Evolutionary conservation across 768 basidiomycete species (phyloP).

Genomic region (Lentinula lateritia): DNA sequence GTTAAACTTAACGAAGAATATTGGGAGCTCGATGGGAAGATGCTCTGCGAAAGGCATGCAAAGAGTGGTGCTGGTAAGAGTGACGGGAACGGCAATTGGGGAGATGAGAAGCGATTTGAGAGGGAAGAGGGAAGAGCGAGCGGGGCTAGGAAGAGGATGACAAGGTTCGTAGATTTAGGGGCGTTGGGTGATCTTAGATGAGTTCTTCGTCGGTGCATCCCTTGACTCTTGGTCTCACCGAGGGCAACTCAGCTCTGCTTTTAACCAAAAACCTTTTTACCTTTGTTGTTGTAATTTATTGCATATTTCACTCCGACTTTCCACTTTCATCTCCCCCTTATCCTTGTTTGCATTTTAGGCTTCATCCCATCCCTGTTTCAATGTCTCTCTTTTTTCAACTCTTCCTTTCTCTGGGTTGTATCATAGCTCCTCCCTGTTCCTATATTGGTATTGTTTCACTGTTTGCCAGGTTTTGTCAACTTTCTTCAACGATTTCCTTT

Average conservation of each 20-base stretch:
- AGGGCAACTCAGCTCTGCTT: not conserved
- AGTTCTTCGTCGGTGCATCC: not conserved
- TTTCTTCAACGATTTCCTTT: not conserved
- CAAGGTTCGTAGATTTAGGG: constrained; percentile 8
- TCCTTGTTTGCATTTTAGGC: too few relatives aligned
- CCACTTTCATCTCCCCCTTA: too few relatives aligned
- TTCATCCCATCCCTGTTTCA: too few relatives aligned
- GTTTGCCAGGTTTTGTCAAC: too few relatives aligned
- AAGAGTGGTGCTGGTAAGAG: not conserved
- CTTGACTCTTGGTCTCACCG: not conserved
- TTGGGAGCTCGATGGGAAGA: constrained; percentile 82
- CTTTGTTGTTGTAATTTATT: constrained; percentile 7
- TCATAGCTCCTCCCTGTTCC: not conserved
- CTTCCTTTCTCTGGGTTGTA: not conserved
- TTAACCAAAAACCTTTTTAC: not conserved
- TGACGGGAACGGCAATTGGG: constrained; percentile 17
- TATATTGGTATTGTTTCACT: not conserved
- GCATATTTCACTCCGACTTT: not conserved
- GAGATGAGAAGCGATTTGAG: not conserved
- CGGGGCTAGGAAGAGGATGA: constrained; percentile 10
- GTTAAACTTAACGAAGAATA: constrained; percentile 66
- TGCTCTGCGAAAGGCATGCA: constrained; percentile 85
- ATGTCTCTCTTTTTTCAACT: not conserved
- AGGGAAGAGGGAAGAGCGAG: not conserved
- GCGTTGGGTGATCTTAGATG: not conserved